Evolutionary conservation across 2,329 filamentous ascomycete genomes (phyloP), one percentile per base, ranked within the genome.

Genomic region (Diaporthe australafricana): DNA sequence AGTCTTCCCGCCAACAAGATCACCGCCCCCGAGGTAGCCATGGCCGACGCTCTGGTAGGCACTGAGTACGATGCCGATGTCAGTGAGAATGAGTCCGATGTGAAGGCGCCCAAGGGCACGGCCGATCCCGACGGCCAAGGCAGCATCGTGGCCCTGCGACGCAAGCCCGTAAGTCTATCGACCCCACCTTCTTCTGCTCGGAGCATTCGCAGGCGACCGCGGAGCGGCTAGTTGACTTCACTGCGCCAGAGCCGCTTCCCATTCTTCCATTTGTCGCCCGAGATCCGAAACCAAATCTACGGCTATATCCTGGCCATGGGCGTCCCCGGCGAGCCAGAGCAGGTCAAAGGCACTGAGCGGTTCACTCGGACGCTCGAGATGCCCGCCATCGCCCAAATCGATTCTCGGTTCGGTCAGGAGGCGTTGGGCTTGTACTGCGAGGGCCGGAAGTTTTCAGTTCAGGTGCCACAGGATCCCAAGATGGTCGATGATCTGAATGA

Each of bases 1-100:
- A 75, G 42, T 35, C 70, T 73, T 35, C 69, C 62, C 3, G 62
- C 68, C 20, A 48, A 75, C 6, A 56, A 77, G n/a, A 62, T 53
- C n/a, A 73, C 72, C 11, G 70, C 73, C 7, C 73, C 72, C 2
- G 48, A 62, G 2, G 73, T 75, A 0, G 72, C 73, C 16, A 74
- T 69, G 7, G 42, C 71, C 1, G 74, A 75, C 40, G 75, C 42
- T 47, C 2, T 11, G n/a, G 42, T 3, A 47, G 6, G 5, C 7
- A 47, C 20, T 20, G 11, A 20, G 7, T 6, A 47, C n/a, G n/a
- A n/a, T 9, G 17, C 11, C 7, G 16, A 47, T 47, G 17, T 22
- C 17, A n/a, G 6, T 47, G 42, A 47, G 20, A n/a, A n/a, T n/a
- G n/a, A n/a, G n/a, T n/a, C n/a, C n/a, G n/a, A n/a, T n/a, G n/a